These are phyloP conservation scores for Aspergillus nomiae DNA, from an alignment of 2,329 filamentous ascomycete species.

Conservation along the genomic window DNA sequence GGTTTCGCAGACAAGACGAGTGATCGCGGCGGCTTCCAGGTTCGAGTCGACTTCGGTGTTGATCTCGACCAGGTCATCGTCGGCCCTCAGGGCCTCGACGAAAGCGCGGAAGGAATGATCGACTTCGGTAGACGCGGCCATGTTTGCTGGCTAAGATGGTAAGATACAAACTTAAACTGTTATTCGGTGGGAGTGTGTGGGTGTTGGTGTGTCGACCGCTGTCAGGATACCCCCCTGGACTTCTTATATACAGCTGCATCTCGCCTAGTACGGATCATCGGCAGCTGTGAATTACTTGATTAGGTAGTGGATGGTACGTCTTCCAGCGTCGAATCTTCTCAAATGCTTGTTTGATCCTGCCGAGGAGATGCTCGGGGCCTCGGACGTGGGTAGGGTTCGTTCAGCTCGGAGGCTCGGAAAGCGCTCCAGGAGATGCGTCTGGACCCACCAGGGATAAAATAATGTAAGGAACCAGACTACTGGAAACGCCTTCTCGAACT, in stretches of 20 bases:
- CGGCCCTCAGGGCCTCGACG: conserved; percentile 45
- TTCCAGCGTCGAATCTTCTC: background rate
- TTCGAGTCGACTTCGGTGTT: conserved; percentile 44
- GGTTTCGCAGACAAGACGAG: conserved; percentile 48
- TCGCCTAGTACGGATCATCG: background rate
- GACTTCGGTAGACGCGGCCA: background rate
- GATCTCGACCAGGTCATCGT: conserved; percentile 51
- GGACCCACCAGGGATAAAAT: background rate
- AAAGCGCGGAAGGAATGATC: conserved; percentile 48
- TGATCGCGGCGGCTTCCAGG: conserved; percentile 52
- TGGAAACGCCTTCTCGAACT: background rate
- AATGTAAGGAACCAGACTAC: background rate
- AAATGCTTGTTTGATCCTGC: background rate
- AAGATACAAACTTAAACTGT: no score
- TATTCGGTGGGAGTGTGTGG: background rate
- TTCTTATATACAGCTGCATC: background rate
- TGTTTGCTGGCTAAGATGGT: background rate
- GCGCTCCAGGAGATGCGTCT: no score
- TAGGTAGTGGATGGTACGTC: background rate
- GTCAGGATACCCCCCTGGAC: background rate
- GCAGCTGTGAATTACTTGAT: background rate
- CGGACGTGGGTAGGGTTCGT: background rate
- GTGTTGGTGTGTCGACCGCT: background rate
- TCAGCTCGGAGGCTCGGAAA: background rate
- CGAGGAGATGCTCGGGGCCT: background rate